These are phyloP conservation scores for Ilyonectria mors-panacis DNA, from an alignment of 2,329 filamentous ascomycete species.

Conservation along the genomic window DNA sequence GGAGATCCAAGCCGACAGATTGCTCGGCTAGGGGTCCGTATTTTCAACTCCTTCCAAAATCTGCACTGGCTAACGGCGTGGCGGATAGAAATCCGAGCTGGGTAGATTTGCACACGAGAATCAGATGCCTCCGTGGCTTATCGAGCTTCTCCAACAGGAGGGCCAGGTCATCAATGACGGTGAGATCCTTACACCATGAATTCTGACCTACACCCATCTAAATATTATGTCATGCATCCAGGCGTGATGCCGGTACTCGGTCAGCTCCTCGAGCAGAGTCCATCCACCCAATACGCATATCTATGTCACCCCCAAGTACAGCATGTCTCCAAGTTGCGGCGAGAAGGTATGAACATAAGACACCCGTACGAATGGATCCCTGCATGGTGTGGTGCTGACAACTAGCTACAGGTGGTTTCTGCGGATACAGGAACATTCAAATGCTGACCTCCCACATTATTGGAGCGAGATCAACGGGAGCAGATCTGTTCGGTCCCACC, in stretches of 20 bases:
- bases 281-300: slow-evolving; percentile 77
- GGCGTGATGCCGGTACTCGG: slow-evolving; percentile 75
- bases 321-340: slow-evolving; percentile 86
- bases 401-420: slow-evolving; percentile 79
- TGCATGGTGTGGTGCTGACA: background rate
- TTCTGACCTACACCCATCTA: slow-evolving; percentile 16
- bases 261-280: slow-evolving; percentile 75
- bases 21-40: slow-evolving; percentile 40
- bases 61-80: slow-evolving; percentile 15
- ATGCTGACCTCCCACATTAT: slow-evolving; percentile 88
- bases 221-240: slow-evolving; percentile 41
- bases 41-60: background rate
- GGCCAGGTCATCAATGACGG: slow-evolving; percentile 70
- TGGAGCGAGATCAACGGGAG: slow-evolving; percentile 68
- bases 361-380: too few relatives aligned
- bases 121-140: slow-evolving; percentile 80
- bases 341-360: slow-evolving; percentile 68
- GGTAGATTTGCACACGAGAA: slow-evolving; percentile 81
- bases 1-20: slow-evolving; percentile 29
- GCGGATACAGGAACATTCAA: slow-evolving; percentile 95
- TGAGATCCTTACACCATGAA: slow-evolving; percentile 39
- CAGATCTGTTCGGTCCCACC: slow-evolving; percentile 70
- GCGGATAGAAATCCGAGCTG: slow-evolving; percentile 71
- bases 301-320: slow-evolving; percentile 82
- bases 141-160: slow-evolving; percentile 72